Percentiles rank a stretch among this genome's conserved stretches.
phyloP scores from a whole-genome alignment of 75 land plant species.

The Gnetum montanum region DNA sequence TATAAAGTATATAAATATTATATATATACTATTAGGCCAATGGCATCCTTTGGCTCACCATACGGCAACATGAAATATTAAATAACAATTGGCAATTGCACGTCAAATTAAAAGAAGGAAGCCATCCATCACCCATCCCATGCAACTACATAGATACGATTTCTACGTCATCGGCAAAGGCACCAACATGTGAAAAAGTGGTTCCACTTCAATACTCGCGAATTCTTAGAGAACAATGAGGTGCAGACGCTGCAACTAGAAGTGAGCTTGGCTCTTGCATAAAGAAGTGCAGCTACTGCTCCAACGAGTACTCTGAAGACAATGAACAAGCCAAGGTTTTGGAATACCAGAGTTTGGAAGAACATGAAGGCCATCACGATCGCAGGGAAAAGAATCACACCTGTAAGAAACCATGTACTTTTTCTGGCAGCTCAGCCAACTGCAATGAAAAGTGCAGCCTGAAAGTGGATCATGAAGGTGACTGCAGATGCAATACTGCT shows the following conservation, averaged over 20 bases:
- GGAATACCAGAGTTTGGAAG: conserved; percentile 15
- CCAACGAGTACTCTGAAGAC: conserved; percentile 1
- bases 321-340: no score
- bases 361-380: conserved; percentile 14
- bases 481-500: conserved; percentile 12
- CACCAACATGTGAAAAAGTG: no score
- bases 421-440: conserved; percentile 10
- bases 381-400: not conserved
- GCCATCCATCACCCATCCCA: no score
- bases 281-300: conserved; percentile 5
- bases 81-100: no score
- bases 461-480: conserved; percentile 15
- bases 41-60: no score
- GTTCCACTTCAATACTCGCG: conserved; percentile 12
- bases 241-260: conserved; percentile 20
- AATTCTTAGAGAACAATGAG: conserved; percentile 15
- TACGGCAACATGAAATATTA: no score
- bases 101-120: no score
- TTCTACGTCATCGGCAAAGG: no score
- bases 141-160: no score
- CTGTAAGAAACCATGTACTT: not conserved
- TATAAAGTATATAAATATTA: no score
- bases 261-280: conserved; percentile 3
- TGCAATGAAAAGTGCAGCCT: conserved; percentile 11
- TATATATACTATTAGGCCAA: no score